Evolutionary conservation across 352 stramenopile genomes (phyloP), one percentile per base, ranked within the genome.

Genomic region (Chrysophaeum taylorii): DNA sequence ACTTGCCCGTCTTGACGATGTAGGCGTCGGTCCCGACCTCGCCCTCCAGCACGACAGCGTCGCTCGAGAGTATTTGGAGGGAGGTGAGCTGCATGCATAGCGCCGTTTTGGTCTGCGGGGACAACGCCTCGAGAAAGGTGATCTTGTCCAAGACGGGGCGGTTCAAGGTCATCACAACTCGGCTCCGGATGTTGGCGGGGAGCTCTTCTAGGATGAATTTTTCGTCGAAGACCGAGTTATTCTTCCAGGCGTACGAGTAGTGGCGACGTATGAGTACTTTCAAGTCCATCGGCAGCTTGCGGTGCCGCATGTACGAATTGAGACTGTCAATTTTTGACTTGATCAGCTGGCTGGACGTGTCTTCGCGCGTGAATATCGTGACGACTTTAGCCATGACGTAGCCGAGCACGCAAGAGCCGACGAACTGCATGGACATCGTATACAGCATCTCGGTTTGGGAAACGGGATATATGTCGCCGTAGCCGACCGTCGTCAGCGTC

Each of bases 351-450:
- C 31, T 29, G 9, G 29, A 66, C 27, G 43, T 53, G 60, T 74
- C 70, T 41, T 74, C 70, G 60, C 86, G 88, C 68, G 85, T 81
- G 7, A 92, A 53, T 57, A 91, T 87, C 53, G 87, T 87, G 23
- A 84, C 88, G 38, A 93, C 85, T 60, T 85, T 89, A 0, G 83
- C 85, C 43, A 93, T 91, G 50, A 92, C 80, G 67, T 91, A 79
- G 25, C 85, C 87, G 54, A 89, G 91, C 2, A 83, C 84, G 15
- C 76, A 85, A 0, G 87, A 83, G 16, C 87, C 87, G 16, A 91
- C 79, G 35, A 92, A 71, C 50, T 87, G 83, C 16, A 85, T 78
- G 12, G 78, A 70, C 68, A 91, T 90, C 0, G 86, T 75, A 42
- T 85, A 89, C 0, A 89, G 15, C 36, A 84, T 75, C 69, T 93